Evolutionary conservation across 768 basidiomycete species (phyloP).

Genomic region (Lactifluus echinatus): DNA sequence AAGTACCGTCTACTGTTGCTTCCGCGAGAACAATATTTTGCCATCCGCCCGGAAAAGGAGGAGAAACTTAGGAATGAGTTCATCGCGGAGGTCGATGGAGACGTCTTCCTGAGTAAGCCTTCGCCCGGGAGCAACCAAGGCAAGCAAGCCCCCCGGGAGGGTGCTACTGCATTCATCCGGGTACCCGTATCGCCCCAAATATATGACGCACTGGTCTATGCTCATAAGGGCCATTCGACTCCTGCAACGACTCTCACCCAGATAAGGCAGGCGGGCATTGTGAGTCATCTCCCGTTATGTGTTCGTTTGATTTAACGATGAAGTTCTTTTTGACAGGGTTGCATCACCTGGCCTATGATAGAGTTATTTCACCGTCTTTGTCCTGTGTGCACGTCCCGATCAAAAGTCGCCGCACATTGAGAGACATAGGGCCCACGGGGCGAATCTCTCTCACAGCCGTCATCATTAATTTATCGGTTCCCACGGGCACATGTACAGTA

Average conservation of each 20-base stretch:
- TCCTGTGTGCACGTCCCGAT: conserved; percentile 41
- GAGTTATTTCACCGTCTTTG: conserved; percentile 58
- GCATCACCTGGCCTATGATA: conserved; percentile 66
- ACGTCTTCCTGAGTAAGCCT: conserved; percentile 19
- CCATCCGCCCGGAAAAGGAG: conserved; percentile 40
- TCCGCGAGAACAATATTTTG: conserved; percentile 52
- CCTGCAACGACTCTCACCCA: conserved; percentile 48
- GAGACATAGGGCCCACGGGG: conserved; percentile 20
- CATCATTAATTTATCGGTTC: conserved; percentile 17
- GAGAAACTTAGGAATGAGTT: conserved; percentile 43
- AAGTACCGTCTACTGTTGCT: conserved; percentile 48
- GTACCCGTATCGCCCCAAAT: conserved; percentile 59
- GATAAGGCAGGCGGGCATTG: conserved; percentile 49
- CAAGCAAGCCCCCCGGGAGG: conserved; percentile 26
- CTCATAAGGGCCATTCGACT: conserved; percentile 50
- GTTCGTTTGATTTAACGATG: not conserved
- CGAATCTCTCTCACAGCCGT: conserved; percentile 1
- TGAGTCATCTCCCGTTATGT: conserved; percentile 29
- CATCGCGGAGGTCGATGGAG: conserved; percentile 33
- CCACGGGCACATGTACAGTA: conserved; percentile 16
- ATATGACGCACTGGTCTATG: conserved; percentile 60
- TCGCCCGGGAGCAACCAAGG: conserved; percentile 7
- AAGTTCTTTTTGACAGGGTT: conserved; percentile 34
- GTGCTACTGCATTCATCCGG: conserved; percentile 43
- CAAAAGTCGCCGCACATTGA: conserved; percentile 25